These are phyloP conservation scores for Psidium friedrichsthalianum DNA, from an alignment of 345 rosid species.

Conservation along the genomic window DNA sequence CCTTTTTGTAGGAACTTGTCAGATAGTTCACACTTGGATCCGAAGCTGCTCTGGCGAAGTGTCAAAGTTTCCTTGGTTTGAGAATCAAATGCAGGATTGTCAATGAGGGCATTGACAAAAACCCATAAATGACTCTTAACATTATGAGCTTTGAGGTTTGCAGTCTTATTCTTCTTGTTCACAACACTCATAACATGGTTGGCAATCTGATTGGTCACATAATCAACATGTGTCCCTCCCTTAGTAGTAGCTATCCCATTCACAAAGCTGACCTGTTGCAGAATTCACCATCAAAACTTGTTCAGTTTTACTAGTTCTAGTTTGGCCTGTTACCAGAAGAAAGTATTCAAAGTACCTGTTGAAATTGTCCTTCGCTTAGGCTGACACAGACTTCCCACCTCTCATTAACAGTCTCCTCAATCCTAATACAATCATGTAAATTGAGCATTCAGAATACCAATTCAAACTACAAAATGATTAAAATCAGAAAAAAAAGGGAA, in stretches of 20 bases:
- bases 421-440: conserved; percentile 26
- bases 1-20: conserved; percentile 87
- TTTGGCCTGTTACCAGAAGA: neutral
- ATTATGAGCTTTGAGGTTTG: conserved; percentile 65
- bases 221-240: conserved; percentile 97
- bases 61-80: conserved; percentile 98
- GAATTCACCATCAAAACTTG: neutral
- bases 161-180: conserved; percentile 81
- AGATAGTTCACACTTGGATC: conserved; percentile 79
- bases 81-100: conserved; percentile 98
- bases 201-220: conserved; percentile 76
- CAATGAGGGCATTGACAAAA: conserved; percentile 92
- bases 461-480: neutral
- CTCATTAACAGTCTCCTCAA: conserved; percentile 54
- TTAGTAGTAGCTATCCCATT: conserved; percentile 81
- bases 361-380: conserved; percentile 88
- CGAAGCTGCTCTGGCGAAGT: conserved; percentile 90
- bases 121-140: conserved; percentile 94
- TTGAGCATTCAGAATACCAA: neutral
- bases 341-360: conserved; percentile 42
- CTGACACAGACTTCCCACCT: conserved; percentile 91
- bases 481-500: neutral
- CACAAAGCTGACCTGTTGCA: conserved; percentile 86
- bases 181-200: conserved; percentile 58
- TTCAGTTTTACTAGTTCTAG: neutral